Percentiles rank a stretch among this genome's conserved stretches.
Evolutionary conservation across 2,329 filamentous ascomycete genomes (phyloP).

Genomic region (Davidsoniella eucalypti): DNA sequence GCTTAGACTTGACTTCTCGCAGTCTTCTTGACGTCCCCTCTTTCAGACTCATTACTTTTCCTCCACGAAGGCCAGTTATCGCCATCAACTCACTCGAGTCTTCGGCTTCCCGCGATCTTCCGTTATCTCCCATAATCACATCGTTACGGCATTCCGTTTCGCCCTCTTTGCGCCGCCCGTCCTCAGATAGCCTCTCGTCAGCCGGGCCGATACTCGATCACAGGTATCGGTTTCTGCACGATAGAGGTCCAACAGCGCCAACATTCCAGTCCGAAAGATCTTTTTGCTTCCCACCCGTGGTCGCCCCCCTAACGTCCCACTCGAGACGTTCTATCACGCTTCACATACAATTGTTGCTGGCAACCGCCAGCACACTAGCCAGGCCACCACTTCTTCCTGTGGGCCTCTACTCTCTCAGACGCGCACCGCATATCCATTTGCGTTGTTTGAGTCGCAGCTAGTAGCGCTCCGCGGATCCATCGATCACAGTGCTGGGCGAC

Average conservation of each 20-base stretch:
- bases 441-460: conserved; percentile 85
- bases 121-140: no score
- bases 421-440: conserved; percentile 65
- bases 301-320: conserved; percentile 79
- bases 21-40: no score
- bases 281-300: conserved; percentile 69
- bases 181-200: conserved; percentile 27
- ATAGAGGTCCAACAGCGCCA: conserved; percentile 52
- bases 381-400: conserved; percentile 45
- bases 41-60: no score
- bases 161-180: conserved; percentile 7
- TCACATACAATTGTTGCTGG: conserved; percentile 48
- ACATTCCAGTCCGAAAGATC: conserved; percentile 72
- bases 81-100: no score
- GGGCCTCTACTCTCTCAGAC: conserved; percentile 98
- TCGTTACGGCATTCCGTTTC: conserved; percentile 15
- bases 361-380: conserved; percentile 60
- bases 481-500: conserved; percentile 13
- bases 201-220: conserved; percentile 67
- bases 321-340: conserved; percentile 38
- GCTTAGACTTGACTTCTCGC: neutral
- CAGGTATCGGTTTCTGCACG: conserved; percentile 71
- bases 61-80: no score
- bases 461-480: conserved; percentile 63
- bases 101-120: no score